Conservation (phyloP, 1,139 yeast genomes). For the Lodderomyces metapsilosis region DNA sequence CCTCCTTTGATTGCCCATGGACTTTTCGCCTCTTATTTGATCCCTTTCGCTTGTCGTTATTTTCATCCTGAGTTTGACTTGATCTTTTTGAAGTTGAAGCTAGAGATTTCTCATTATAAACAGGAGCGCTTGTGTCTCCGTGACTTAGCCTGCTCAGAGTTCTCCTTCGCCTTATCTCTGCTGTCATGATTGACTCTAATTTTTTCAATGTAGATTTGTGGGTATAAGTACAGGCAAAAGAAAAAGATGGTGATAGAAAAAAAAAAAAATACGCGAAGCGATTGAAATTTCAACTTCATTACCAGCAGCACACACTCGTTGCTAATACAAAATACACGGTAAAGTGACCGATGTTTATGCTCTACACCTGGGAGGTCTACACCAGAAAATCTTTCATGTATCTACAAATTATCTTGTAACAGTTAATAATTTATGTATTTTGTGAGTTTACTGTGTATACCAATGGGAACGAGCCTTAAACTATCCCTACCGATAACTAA, state of each 20-base stretch:
- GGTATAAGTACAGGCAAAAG: neutral
- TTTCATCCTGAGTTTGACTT: slow-evolving; percentile 1
- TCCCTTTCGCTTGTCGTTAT: too few species aligned
- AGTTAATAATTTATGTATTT: neutral
- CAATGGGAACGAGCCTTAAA: too few species aligned
- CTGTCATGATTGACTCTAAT: slow-evolving; percentile 8
- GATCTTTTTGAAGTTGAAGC: slow-evolving; percentile 4
- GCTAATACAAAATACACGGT: too few species aligned
- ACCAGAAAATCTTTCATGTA: too few species aligned
- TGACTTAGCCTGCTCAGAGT: slow-evolving; percentile 13
- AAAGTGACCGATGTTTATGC: too few species aligned
- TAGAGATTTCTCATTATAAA: slow-evolving; percentile 6
- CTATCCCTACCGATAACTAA: neutral
- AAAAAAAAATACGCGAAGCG: slow-evolving; percentile 5
- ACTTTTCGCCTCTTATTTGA: slow-evolving; percentile 15
- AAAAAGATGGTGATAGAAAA: slow-evolving; percentile 4
- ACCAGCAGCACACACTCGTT: too few species aligned
- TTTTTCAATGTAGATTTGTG: neutral
- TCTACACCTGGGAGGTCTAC: too few species aligned
- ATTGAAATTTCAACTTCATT: neutral
- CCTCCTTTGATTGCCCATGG: slow-evolving; percentile 15
- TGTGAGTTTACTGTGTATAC: too few species aligned
- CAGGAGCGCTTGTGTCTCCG: slow-evolving; percentile 3
- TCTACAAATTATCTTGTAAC: neutral
- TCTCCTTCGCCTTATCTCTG: slow-evolving; percentile 11